Evolutionary conservation across 768 basidiomycete species (phyloP).

Genomic region (Paxillus ammoniavirescens): DNA sequence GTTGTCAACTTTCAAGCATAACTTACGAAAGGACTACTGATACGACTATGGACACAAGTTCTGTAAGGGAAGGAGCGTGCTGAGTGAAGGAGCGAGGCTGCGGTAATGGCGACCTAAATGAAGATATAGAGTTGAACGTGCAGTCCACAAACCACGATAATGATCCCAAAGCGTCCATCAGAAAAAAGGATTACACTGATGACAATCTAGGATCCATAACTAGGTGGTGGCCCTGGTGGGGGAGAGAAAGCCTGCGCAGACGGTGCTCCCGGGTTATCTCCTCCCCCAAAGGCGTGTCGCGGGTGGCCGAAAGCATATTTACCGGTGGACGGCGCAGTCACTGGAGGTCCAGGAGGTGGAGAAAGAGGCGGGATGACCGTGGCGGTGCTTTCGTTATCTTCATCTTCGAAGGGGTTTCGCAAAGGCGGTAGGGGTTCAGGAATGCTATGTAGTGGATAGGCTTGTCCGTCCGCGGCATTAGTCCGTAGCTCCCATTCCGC

Average conservation of each 20-base stretch:
- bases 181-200: background rate
- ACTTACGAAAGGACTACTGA: slow-evolving; percentile 16
- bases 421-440: slow-evolving; percentile 14
- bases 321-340: slow-evolving; percentile 6
- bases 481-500: slow-evolving; percentile 30
- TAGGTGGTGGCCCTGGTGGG: slow-evolving; percentile 15
- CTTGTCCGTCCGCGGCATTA: slow-evolving; percentile 24
- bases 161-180: background rate
- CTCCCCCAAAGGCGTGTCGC: slow-evolving; percentile 21
- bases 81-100: background rate
- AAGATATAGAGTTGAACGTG: background rate
- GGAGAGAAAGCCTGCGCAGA: slow-evolving; percentile 8
- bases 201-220: slow-evolving; percentile 11
- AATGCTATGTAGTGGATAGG: slow-evolving; percentile 22
- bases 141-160: background rate
- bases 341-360: slow-evolving; percentile 4
- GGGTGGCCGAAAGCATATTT: slow-evolving; percentile 26
- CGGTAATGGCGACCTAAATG: background rate
- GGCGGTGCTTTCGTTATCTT: slow-evolving; percentile 12
- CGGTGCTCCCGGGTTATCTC: slow-evolving; percentile 1
- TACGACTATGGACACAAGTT: slow-evolving; percentile 4
- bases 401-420: slow-evolving; percentile 25
- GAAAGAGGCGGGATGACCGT: slow-evolving; percentile 14
- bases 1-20: slow-evolving; percentile 13
- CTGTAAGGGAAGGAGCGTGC: slow-evolving; percentile 2